Base-by-base conservation (phyloP, 805 yeast species). In the Kluyveromyces nonfermentans region DNA sequence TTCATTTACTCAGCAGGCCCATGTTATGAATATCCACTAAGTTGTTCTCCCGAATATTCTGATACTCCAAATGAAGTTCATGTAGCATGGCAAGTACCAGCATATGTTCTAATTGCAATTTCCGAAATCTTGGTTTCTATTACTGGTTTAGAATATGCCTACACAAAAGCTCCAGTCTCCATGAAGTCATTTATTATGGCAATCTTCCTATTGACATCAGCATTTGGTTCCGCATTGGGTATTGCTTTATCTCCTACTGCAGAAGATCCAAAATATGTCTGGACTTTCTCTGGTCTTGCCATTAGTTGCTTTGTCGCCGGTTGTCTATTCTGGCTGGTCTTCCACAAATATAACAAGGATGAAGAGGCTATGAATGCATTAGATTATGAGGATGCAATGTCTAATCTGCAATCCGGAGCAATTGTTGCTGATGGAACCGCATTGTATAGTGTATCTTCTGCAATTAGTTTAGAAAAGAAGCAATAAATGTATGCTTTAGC, bases 121-220 rank as follows among this genome's bases (percentile, higher is more conserved):
- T 77, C 88, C 15, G 94, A 85, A 64, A 83, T 84, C 51, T 74
- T 85, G 53, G 88, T 89, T 28, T 80, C 85, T 42, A 76, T 83
- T 54, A 83, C 93, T 18, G 93, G 90, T 54, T 74, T 82, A 53
- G 93, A 85, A 67, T 83, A 82, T 58, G 94, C 94, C 16, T 85
- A 82, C 67, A 78, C 88, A 21, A 81, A 84, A 67, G 90, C 93
- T 5, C 93, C 93, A 35, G 72, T 71, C 7, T 65, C 73, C 34
- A 66, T 68, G 70, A 69, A 65, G 48, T 63, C 70, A 16, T 60
- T 69, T 35, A 64, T 66, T 38, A 68, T 69, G 72, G 71, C 81
- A 14, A 50, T 69, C 41, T 83, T 80, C 69, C 70, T 85, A 56
- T 65, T 84, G 45, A 82, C 84, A 35, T 79, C 72, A 51, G 93